phyloP scores from a whole-genome alignment of 1,284 basidiomycete genomes.

The Sanghuangporus sanghuang region DNA sequence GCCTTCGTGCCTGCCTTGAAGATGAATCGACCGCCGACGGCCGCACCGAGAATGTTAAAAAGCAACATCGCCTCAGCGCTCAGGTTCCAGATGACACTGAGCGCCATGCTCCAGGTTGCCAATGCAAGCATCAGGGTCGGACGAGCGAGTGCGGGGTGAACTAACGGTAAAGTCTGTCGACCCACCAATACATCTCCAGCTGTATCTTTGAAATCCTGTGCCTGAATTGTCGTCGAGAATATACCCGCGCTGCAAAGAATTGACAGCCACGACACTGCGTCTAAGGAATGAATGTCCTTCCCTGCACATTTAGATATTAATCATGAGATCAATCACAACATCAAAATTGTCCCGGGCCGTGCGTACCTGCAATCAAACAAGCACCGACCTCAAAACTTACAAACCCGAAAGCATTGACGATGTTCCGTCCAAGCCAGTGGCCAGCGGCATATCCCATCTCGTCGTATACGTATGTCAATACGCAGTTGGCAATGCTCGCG shows the following conservation, averaged over 20 bases:
- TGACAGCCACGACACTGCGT: slow-evolving; percentile 20
- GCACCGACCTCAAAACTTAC: slow-evolving; percentile 34
- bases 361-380: slow-evolving; percentile 33
- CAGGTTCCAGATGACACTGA: slow-evolving; percentile 20
- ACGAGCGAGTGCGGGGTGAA: slow-evolving; percentile 23
- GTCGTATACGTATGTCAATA: slow-evolving; percentile 32
- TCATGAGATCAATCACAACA: neutral
- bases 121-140: slow-evolving; percentile 22
- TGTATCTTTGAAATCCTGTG: slow-evolving; percentile 39
- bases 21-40: slow-evolving; percentile 9
- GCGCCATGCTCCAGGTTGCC: slow-evolving; percentile 26
- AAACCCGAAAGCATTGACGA: slow-evolving; percentile 33
- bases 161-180: slow-evolving; percentile 36
- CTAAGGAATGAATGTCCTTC: slow-evolving; percentile 13
- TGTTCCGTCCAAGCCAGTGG: slow-evolving; percentile 34
- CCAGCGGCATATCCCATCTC: slow-evolving; percentile 30
- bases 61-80: neutral
- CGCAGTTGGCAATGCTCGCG: slow-evolving; percentile 29
- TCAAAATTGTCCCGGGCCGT: neutral
- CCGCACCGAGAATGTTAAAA: slow-evolving; percentile 3
- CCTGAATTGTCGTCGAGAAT: slow-evolving; percentile 33
- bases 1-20: neutral
- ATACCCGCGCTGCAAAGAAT: slow-evolving; percentile 28
- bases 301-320: neutral
- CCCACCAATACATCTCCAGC: slow-evolving; percentile 33